Evolutionary conservation across 2,329 filamentous ascomycete genomes (phyloP).

Genomic region (Alternaria infectoria): DNA sequence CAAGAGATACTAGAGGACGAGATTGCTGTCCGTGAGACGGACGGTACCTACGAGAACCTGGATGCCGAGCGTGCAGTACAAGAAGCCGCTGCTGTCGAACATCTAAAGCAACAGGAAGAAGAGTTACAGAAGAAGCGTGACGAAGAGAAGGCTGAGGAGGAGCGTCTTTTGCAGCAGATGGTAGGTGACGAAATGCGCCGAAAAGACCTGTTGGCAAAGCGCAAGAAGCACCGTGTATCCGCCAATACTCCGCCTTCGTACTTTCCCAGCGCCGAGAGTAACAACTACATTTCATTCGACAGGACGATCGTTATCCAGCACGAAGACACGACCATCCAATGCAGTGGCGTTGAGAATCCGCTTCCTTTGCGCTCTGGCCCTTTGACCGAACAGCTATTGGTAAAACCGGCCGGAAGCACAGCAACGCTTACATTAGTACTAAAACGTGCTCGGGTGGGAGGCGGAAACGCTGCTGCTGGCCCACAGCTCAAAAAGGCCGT

Average conservation of each 20-base stretch:
- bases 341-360: conserved; percentile 72
- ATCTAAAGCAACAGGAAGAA: conserved; percentile 57
- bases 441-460: conserved; percentile 52
- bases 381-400: conserved; percentile 72
- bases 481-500: conserved; percentile 76
- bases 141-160: conserved; percentile 67
- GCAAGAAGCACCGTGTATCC: conserved; percentile 60
- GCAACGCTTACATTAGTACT: conserved; percentile 66
- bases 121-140: conserved; percentile 50
- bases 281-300: conserved; percentile 66
- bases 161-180: conserved; percentile 72
- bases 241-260: conserved; percentile 41
- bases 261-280: conserved; percentile 47
- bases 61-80: conserved; percentile 88
- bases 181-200: conserved; percentile 76
- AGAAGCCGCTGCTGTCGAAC: conserved; percentile 71
- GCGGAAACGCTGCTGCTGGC: conserved; percentile 66
- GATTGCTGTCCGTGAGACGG: conserved; percentile 76
- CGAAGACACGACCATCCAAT: conserved; percentile 66
- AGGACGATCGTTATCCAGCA: conserved; percentile 69
- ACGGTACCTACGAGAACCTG: conserved; percentile 79
- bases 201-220: conserved; percentile 64
- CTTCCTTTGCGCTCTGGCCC: conserved; percentile 69
- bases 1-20: conserved; percentile 82
- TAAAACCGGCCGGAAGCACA: conserved; percentile 67